These are phyloP conservation scores for Saccharomycopsis capsularis DNA, from an alignment of 805 yeast species.

Conservation along the genomic window DNA sequence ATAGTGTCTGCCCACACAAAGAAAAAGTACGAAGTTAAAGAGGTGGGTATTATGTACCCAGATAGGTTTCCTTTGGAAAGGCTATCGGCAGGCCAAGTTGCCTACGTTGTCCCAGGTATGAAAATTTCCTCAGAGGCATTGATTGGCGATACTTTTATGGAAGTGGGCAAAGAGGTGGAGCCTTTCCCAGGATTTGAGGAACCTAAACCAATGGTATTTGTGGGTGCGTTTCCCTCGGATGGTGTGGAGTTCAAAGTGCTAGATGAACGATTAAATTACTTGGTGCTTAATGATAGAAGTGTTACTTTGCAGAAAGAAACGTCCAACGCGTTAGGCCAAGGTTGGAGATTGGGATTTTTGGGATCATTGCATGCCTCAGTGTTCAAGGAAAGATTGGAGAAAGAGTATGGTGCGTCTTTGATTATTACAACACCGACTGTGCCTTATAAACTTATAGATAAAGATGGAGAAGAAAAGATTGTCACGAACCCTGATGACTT, in stretches of 20 bases:
- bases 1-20: conserved; percentile 72
- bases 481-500: conserved; percentile 91
- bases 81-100: conserved; percentile 87
- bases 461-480: conserved; percentile 55
- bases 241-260: conserved; percentile 82
- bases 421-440: conserved; percentile 95
- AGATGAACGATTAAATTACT: conserved; percentile 83
- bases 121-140: conserved; percentile 77
- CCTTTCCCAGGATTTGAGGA: conserved; percentile 94
- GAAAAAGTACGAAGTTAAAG: conserved; percentile 77
- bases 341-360: conserved; percentile 93
- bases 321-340: conserved; percentile 91
- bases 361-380: conserved; percentile 96
- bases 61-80: conserved; percentile 60
- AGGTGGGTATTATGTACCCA: conserved; percentile 94
- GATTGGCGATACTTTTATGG: conserved; percentile 85
- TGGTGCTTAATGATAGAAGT: conserved; percentile 86
- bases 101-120: conserved; percentile 93
- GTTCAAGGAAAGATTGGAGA: conserved; percentile 83
- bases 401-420: conserved; percentile 88
- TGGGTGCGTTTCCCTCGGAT: conserved; percentile 96
- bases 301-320: conserved; percentile 86
- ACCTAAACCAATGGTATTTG: conserved; percentile 96
- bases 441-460: conserved; percentile 72
- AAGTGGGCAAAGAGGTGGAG: conserved; percentile 50